Base-by-base conservation (phyloP, 129 eudicot species). In the Flaveria bidentis region DNA sequence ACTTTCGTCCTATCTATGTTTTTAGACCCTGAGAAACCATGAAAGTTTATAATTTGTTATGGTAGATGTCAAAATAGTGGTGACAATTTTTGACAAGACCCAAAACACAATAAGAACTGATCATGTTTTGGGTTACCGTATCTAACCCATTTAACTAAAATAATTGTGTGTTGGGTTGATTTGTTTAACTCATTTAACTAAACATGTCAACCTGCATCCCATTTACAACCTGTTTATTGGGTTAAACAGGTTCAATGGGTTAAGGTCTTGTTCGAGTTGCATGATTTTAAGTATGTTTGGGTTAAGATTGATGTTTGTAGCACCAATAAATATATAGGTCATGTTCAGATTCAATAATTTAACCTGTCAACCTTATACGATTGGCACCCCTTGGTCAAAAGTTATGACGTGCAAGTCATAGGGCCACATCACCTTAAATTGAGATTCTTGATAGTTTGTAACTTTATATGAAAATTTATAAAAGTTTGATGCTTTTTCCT, bases 21-120 rank as follows among this genome's bases (percentile, higher is more conserved):
- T 47, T 68, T 45, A 69, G 74, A 8, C 42, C 60, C n/a, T 2
- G n/a, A 47, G 26, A 69, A 45, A 46, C n/a, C 56, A 68, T 45
- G 56, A 0, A 44, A 18, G 36, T 9, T 9, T 5, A 15, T 26
- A 5, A 13, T 49, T 14, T 49, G 53, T 49, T 13, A 49, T 49
- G n/a, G 14, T 28, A n/a, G 33, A n/a, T 72, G 64, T 52, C 50
- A 33, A 52, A 52, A 63, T 63, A 30, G 22, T 17, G 22, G 41
- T 30, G 23, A 0, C 12, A 63, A 15, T 14, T 28, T 28, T 44
- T 62, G 45, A 5, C 69, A 62, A 7, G 67, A 28, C 67, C 15
- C 45, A 9, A 30, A 26, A 49, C 53, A 49, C 6, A 4, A 49
- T 3, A 13, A 15, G 53, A 49, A 61, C 2, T 25, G 26, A 61